These are phyloP conservation scores for Kwoniella heveanensis DNA, from an alignment of 768 basidiomycete species.

Conservation along the genomic window DNA sequence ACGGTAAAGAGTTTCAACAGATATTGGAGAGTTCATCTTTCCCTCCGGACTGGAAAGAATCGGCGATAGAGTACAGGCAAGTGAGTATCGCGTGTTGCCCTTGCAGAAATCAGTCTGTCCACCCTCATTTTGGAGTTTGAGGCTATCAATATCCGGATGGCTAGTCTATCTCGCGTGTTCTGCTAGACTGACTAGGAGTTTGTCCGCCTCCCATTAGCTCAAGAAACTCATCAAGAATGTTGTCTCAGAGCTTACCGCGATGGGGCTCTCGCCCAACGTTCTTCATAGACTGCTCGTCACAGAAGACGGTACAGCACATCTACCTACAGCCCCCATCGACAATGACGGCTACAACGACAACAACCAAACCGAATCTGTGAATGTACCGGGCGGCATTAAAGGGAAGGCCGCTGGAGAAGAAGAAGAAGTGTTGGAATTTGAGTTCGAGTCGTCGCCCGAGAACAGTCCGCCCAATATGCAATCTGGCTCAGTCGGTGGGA, in stretches of 20 bases:
- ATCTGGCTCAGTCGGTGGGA: not conserved
- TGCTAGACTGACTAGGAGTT: no score
- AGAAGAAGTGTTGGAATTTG: constrained; percentile 50
- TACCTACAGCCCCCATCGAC: not conserved
- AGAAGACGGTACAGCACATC: constrained; percentile 26
- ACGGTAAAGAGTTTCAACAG: constrained; percentile 58
- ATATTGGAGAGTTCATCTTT: constrained; percentile 60
- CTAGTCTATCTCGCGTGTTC: no score
- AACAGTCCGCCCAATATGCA: constrained; percentile 22
- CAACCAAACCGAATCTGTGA: not conserved
- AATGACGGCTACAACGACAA: no score
- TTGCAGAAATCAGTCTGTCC: no score
- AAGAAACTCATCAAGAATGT: constrained; percentile 87
- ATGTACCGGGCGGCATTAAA: not conserved
- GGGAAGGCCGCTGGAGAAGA: constrained; percentile 16
- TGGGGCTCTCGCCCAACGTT: constrained; percentile 64
- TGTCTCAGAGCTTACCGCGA: constrained; percentile 71
- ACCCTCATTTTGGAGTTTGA: no score
- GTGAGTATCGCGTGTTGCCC: constrained; percentile 59
- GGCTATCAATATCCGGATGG: no score
- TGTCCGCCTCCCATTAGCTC: constrained; percentile 70
- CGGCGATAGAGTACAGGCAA: constrained; percentile 81
- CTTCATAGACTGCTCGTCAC: constrained; percentile 58
- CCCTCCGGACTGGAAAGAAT: constrained; percentile 74
- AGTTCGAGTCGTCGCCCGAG: constrained; percentile 43